Evolutionary conservation across 2,329 filamentous ascomycete genomes (phyloP), one percentile per base, ranked within the genome.

Genomic region (Aureobasidium leucospermi): DNA sequence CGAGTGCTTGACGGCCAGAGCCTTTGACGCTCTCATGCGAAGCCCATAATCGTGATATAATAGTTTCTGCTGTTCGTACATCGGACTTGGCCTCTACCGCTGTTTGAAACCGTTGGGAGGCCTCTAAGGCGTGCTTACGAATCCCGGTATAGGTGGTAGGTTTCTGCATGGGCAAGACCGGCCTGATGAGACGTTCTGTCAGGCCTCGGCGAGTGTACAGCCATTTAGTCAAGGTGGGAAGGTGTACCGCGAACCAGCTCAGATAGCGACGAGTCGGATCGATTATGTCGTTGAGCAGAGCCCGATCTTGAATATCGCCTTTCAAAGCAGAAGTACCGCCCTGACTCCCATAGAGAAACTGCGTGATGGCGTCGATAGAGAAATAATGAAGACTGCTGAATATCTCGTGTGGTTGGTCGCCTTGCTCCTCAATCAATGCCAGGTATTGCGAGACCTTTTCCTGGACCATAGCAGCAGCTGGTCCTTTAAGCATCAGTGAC

Each of bases 61-160:
- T 75, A 0, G 73, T 68, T 8, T 69, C 65, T 16, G 64, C 49
- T 15, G 63, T 42, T 38, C 47, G 23, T n/a, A 42, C 36, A 6
- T 48, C 55, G 9, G 32, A 4, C 11, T 56, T 38, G 2, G 57
- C 63, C 19, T 66, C 60, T 7, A 65, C 67, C 9, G 68, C 66
- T 19, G 62, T 62, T 47, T 68, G 66, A 52, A 68, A 71, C 47
- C 49, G 61, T 16, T 70, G 63, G 61, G 69, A 73, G 3, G 72
- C 71, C 41, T 68, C 61, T 16, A 75, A 66, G 2, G 76, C 77
- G 63, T 78, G 75, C 4, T 66, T 67, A 10, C 78, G 74, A 46
- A 82, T 81, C 0, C 76, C 79, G 2, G 76, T 79, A 61, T 82
- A 81, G 0, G 77, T 79, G 6, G 75, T 71, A 1, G 80, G 79